Evolutionary conservation across 2,329 filamentous ascomycete genomes (phyloP).

Genomic region (Dactylellina cionopaga): DNA sequence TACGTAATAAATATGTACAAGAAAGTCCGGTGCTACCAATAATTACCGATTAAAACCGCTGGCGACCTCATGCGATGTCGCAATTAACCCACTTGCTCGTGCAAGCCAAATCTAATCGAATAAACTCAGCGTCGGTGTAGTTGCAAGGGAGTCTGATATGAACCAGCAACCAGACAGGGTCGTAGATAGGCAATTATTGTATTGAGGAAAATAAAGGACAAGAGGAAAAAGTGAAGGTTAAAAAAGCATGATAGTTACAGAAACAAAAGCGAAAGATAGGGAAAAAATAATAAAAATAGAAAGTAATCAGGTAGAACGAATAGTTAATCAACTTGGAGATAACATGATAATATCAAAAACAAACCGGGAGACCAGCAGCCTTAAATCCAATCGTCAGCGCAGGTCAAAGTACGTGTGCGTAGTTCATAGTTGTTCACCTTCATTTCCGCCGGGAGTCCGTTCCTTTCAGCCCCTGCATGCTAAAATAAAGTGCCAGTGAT

Average conservation of each 20-base stretch:
- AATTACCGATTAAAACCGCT: too few relatives aligned
- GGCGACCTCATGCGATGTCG: constrained; percentile 49
- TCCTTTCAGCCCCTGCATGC: too few relatives aligned
- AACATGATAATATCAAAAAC: background rate
- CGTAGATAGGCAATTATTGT: constrained; percentile 37
- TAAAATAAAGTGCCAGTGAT: background rate
- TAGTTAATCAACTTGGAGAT: constrained; percentile 2
- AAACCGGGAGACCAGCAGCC: constrained; percentile 14
- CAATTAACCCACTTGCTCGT: constrained; percentile 13
- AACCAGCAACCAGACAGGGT: constrained; percentile 29
- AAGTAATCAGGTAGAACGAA: background rate
- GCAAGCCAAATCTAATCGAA: too few relatives aligned
- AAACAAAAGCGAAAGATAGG: background rate
- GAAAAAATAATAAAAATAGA: constrained; percentile 10
- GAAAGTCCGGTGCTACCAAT: background rate
- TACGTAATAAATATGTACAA: constrained; percentile 26
- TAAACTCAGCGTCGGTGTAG: background rate
- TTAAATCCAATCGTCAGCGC: constrained; percentile 32
- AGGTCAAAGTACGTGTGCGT: background rate
- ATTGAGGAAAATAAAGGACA: background rate
- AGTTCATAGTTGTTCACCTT: too few relatives aligned
- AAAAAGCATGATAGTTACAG: constrained; percentile 13
- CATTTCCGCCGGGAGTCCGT: background rate
- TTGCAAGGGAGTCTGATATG: background rate
- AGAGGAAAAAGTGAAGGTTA: background rate